Conservation (phyloP, 805 yeast species). For the Isabelozyma pseudorhagii region DNA sequence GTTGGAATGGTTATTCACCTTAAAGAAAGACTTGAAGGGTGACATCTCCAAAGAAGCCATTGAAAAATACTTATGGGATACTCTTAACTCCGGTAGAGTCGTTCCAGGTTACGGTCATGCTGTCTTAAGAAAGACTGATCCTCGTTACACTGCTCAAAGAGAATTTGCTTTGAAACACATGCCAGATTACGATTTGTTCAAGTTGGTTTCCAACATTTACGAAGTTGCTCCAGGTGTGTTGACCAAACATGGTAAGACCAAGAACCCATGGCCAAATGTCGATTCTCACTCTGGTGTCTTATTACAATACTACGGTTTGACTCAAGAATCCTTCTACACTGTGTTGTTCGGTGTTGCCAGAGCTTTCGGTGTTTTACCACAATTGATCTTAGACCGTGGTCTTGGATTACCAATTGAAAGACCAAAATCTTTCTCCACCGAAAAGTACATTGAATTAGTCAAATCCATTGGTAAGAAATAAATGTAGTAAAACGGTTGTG, state of each 20-base stretch:
- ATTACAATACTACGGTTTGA: conserved; percentile 77
- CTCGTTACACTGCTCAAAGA: conserved; percentile 73
- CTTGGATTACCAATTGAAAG: conserved; percentile 79
- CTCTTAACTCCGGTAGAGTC: conserved; percentile 70
- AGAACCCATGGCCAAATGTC: conserved; percentile 84
- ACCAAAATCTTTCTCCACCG: conserved; percentile 88
- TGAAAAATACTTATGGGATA: conserved; percentile 66
- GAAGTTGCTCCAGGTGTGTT: conserved; percentile 73
- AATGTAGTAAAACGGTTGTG: conserved; percentile 2
- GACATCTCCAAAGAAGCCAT: conserved; percentile 50
- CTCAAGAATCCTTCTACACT: conserved; percentile 70
- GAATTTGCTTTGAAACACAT: conserved; percentile 63
- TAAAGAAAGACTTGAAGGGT: conserved; percentile 66
- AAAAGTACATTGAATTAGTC: conserved; percentile 84
- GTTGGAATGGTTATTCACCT: conserved; percentile 64
- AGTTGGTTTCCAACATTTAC: conserved; percentile 62
- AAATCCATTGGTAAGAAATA: conserved; percentile 26
- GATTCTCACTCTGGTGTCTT: conserved; percentile 78
- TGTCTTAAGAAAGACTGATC: conserved; percentile 79
- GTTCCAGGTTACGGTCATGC: conserved; percentile 91
- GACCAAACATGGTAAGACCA: conserved; percentile 77
- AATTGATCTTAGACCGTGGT: conserved; percentile 75
- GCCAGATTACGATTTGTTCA: conserved; percentile 60
- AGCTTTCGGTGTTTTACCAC: conserved; percentile 75
- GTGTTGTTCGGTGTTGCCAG: conserved; percentile 82